These are phyloP conservation scores for Podaxis rugospora DNA, from an alignment of 768 basidiomycete species.

Conservation along the genomic window DNA sequence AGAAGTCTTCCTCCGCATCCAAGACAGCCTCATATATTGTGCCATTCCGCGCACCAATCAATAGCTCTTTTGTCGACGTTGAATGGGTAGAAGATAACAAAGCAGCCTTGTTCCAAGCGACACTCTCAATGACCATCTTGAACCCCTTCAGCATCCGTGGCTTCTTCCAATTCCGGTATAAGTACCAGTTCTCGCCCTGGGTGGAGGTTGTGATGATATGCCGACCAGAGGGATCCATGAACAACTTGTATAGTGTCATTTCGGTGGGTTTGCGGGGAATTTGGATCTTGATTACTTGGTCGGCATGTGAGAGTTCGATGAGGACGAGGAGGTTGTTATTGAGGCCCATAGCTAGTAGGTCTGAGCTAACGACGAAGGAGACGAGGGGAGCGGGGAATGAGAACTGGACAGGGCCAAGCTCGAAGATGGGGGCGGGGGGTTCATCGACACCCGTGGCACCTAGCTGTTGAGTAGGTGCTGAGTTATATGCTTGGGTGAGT, in stretches of 20 bases:
- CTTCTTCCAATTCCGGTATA: conserved; percentile 78
- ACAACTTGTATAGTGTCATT: conserved; percentile 76
- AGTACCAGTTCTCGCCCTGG: conserved; percentile 93
- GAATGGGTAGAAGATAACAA: conserved; percentile 60
- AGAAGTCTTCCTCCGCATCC: conserved; percentile 88
- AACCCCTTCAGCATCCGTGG: conserved; percentile 74
- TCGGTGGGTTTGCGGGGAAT: conserved; percentile 74
- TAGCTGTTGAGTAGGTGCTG: conserved; percentile 15
- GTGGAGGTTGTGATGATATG: conserved; percentile 85
- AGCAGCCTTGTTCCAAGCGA: conserved; percentile 85
- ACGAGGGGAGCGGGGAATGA: conserved; percentile 81
- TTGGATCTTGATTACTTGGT: conserved; percentile 79
- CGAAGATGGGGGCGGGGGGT: conserved; percentile 64
- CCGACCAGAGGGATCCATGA: conserved; percentile 89
- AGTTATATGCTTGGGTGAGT: neutral
- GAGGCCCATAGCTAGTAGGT: conserved; percentile 82
- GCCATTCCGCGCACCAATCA: conserved; percentile 84
- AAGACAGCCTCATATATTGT: conserved; percentile 84
- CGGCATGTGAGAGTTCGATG: conserved; percentile 85
- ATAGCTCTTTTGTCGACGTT: conserved; percentile 76
- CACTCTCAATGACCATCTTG: conserved; percentile 83
- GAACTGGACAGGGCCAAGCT: conserved; percentile 86
- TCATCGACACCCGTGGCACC: conserved; percentile 30
- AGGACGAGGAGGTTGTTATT: conserved; percentile 74
- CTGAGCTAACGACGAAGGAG: conserved; percentile 80